phyloP scores from a whole-genome alignment of 371 early-diverging fungal genomes.

The Apophysomyces elegans region DNA sequence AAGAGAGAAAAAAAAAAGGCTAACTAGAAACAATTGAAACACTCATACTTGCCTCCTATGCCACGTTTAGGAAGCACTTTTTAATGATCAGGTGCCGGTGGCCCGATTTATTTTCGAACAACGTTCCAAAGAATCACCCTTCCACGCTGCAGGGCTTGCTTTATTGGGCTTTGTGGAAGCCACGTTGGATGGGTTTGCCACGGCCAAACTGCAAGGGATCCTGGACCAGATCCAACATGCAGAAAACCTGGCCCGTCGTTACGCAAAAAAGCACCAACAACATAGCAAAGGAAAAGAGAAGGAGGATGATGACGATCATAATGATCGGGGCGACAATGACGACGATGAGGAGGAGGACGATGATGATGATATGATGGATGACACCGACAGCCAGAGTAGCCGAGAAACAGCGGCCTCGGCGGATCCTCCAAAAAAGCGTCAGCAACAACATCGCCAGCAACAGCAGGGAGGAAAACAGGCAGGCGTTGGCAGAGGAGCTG shows the following conservation, averaged over 20 bases:
- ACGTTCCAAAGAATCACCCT: constrained; percentile 27
- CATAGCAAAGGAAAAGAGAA: background rate
- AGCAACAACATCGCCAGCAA: too few species aligned
- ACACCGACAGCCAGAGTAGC: too few species aligned
- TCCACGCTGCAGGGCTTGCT: constrained; percentile 37
- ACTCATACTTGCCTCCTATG: background rate
- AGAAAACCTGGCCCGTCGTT: constrained; percentile 12
- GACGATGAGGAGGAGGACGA: background rate
- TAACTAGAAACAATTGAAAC: background rate
- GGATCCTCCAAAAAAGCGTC: too few species aligned
- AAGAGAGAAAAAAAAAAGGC: background rate
- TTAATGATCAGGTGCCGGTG: constrained; percentile 28
- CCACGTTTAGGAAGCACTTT: constrained; percentile 28
- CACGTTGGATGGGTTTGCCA: constrained; percentile 25
- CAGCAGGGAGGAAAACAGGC: too few species aligned
- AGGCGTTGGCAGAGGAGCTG: too few species aligned
- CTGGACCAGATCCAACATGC: constrained; percentile 17
- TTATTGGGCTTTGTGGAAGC: constrained; percentile 33
- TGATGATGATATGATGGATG: background rate
- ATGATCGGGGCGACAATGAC: background rate
- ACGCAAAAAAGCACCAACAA: background rate
- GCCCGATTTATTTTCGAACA: constrained; percentile 29
- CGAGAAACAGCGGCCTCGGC: too few species aligned
- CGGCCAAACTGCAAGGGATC: constrained; percentile 18
- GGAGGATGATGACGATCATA: background rate